phyloP scores from a whole-genome alignment of 805 yeast species.

The Candida koratica region DNA sequence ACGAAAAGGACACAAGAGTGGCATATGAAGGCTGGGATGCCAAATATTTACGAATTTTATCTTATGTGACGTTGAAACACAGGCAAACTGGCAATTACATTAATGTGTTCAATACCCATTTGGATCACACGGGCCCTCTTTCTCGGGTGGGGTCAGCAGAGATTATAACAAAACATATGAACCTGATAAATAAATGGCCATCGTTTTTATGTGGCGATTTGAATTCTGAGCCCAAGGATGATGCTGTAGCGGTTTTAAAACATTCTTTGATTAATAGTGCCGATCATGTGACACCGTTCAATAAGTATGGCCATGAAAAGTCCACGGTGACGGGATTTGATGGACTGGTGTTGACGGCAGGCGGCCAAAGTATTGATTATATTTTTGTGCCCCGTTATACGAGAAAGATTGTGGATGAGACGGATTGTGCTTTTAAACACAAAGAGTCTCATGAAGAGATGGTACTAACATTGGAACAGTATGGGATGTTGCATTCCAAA shows the following conservation, averaged over 20 bases:
- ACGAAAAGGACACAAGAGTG: constrained; percentile 28
- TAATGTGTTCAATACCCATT: constrained; percentile 37
- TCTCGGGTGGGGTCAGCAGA: constrained; percentile 30
- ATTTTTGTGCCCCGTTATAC: constrained; percentile 27
- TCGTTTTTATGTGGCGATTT: constrained; percentile 30
- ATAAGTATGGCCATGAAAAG: constrained; percentile 26
- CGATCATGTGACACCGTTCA: constrained; percentile 19
- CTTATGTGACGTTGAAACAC: constrained; percentile 29
- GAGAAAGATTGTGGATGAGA: constrained; percentile 9
- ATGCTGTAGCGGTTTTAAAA: constrained; percentile 16
- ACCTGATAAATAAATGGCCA: constrained; percentile 27
- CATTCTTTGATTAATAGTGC: constrained; percentile 18
- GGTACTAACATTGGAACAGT: constrained; percentile 20
- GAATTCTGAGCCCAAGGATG: constrained; percentile 23
- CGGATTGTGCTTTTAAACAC: constrained; percentile 15
- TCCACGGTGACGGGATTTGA: constrained; percentile 33
- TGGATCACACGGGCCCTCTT: constrained; percentile 32
- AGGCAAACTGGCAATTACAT: constrained; percentile 24
- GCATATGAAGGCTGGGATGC: constrained; percentile 40
- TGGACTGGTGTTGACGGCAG: constrained; percentile 21
- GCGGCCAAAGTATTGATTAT: constrained; percentile 32
- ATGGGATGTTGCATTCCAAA: constrained; percentile 32
- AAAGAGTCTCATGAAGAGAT: constrained; percentile 13
- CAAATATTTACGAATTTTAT: constrained; percentile 28
- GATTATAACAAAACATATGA: constrained; percentile 27